Percentiles rank a stretch among this genome's conserved stretches.
Evolutionary conservation across 352 stramenopile species (phyloP).

Genomic region (Phytophthora syringae): DNA sequence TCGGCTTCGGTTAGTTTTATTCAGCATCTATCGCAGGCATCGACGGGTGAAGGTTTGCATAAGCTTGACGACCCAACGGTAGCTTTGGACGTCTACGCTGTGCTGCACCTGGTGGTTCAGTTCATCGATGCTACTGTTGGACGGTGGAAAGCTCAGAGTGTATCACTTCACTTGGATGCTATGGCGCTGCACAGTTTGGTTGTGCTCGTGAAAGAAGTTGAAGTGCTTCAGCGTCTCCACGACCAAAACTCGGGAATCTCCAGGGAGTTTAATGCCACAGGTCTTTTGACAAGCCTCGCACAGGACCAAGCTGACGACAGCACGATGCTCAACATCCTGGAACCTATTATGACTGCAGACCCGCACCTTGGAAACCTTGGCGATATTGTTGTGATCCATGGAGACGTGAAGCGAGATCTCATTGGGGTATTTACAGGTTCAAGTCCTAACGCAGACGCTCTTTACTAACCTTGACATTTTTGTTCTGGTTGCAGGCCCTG

Average conservation of each 20-base stretch:
- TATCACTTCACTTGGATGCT: slow-evolving; percentile 42
- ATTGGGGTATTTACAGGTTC: slow-evolving; percentile 49
- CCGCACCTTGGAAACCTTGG: slow-evolving; percentile 40
- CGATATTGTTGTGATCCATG: slow-evolving; percentile 32
- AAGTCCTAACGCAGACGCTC: background rate
- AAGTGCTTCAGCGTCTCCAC: slow-evolving; percentile 40
- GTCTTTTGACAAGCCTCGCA: slow-evolving; percentile 36
- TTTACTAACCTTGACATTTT: slow-evolving; percentile 4
- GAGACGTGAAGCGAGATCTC: slow-evolving; percentile 47
- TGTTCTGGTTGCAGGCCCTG: slow-evolving; percentile 40
- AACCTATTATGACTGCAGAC: slow-evolving; percentile 50
- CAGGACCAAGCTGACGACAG: slow-evolving; percentile 31
- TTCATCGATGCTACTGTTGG: slow-evolving; percentile 35
- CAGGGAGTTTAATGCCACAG: background rate
- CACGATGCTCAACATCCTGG: slow-evolving; percentile 49
- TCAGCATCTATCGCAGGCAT: slow-evolving; percentile 36
- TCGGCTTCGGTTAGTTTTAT: slow-evolving; percentile 46
- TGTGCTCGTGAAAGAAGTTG: slow-evolving; percentile 54
- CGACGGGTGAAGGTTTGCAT: slow-evolving; percentile 24
- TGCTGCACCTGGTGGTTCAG: slow-evolving; percentile 33
- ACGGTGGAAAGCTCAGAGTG: slow-evolving; percentile 31
- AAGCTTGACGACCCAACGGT: slow-evolving; percentile 26
- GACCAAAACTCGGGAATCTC: background rate
- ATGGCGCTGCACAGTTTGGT: slow-evolving; percentile 51
- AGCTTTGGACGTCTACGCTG: slow-evolving; percentile 32